Conservation (phyloP, 306 rosid species). For the Pachyrhizus erosus region DNA sequence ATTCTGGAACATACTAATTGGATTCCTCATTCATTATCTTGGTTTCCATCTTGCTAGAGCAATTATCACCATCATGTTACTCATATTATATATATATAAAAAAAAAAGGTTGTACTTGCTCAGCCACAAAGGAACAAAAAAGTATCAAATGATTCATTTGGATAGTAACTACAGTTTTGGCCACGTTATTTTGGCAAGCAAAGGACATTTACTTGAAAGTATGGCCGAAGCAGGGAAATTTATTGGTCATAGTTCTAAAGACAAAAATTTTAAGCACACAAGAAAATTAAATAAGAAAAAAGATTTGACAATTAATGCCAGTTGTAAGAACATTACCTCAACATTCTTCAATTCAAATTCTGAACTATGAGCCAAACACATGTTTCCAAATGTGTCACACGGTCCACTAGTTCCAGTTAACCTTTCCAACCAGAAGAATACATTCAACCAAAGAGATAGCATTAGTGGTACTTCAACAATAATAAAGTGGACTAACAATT, state of each 20-base stretch:
- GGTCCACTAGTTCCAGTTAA: slow-evolving; percentile 84
- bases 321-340: slow-evolving; percentile 58
- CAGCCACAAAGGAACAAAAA: background rate
- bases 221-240: background rate
- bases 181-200: background rate
- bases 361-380: slow-evolving; percentile 70
- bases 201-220: background rate
- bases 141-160: background rate
- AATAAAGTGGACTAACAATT: background rate
- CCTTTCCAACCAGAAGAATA: slow-evolving; percentile 46
- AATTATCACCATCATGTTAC: background rate
- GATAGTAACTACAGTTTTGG: background rate
- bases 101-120: too few species aligned
- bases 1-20: background rate
- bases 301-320: background rate
- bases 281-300: background rate
- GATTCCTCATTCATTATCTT: too few species aligned
- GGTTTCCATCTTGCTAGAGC: background rate
- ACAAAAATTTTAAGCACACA: background rate
- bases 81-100: too few species aligned
- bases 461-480: slow-evolving; percentile 6
- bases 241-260: background rate
- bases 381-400: slow-evolving; percentile 76
- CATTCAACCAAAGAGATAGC: slow-evolving; percentile 6
- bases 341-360: slow-evolving; percentile 84